Evolutionary conservation across 495 filamentous ascomycete genomes (phyloP).

Genomic region (Monascus purpureus): DNA sequence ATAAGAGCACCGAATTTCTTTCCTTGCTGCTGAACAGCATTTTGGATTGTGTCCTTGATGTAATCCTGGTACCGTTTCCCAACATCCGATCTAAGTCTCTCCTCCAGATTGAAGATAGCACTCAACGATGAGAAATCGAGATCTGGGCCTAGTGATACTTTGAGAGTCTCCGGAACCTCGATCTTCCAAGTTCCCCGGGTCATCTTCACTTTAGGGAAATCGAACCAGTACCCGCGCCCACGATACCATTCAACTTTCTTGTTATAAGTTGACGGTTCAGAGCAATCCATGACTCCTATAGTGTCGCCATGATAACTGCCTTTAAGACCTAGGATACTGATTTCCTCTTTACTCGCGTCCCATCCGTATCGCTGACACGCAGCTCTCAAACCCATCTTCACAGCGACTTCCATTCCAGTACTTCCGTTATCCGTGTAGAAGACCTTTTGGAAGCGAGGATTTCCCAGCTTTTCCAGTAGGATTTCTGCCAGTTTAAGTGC

Average conservation of each 20-base stretch:
- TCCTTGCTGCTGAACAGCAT: constrained; percentile 35
- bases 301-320: constrained; percentile 74
- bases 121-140: constrained; percentile 34
- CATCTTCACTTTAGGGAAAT: constrained; percentile 55
- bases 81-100: constrained; percentile 24
- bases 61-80: constrained; percentile 39
- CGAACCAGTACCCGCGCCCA: constrained; percentile 61
- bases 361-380: constrained; percentile 48
- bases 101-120: constrained; percentile 47
- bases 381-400: constrained; percentile 66
- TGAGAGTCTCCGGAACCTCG: constrained; percentile 33
- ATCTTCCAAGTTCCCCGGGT: constrained; percentile 47
- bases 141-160: constrained; percentile 28
- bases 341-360: constrained; percentile 36
- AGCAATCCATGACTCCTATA: constrained; percentile 67
- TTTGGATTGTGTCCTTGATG: constrained; percentile 37
- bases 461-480: constrained; percentile 40
- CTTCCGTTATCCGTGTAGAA: constrained; percentile 74
- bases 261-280: constrained; percentile 58
- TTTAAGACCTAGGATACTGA: constrained; percentile 56
- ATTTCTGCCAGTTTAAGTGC: constrained; percentile 48
- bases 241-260: constrained; percentile 70
- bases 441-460: constrained; percentile 46
- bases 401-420: constrained; percentile 63
- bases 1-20: constrained; percentile 59